phyloP scores from a whole-genome alignment of 108 stramenopile species.

The Nannochloropsis gaditana region DNA sequence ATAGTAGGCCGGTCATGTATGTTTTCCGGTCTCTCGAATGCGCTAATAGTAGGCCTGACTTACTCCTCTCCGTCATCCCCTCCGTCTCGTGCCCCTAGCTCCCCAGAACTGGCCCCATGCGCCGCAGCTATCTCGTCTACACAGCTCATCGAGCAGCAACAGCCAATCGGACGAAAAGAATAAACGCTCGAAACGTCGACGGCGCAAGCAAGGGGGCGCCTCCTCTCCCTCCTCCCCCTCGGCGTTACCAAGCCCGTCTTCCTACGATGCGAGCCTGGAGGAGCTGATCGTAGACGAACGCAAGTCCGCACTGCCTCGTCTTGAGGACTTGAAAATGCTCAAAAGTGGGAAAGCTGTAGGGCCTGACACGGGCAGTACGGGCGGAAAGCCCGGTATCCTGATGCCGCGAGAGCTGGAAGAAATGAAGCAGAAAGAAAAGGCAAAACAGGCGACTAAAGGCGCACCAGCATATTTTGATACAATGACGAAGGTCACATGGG shows the following conservation, averaged over 20 bases:
- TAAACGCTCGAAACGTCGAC: constrained; percentile 7
- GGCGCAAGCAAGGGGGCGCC: not conserved
- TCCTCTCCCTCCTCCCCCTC: constrained; percentile 3
- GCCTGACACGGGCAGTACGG: not conserved
- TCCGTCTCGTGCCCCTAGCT: not conserved
- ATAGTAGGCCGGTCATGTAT: too few relatives aligned
- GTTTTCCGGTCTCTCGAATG: too few relatives aligned
- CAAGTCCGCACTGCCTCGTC: not conserved
- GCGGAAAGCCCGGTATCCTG: constrained; percentile 1
- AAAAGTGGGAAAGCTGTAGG: not conserved
- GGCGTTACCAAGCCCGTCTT: not conserved
- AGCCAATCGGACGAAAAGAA: constrained; percentile 9
- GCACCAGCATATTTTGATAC: not conserved
- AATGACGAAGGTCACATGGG: constrained; percentile 11
- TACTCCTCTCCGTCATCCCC: not conserved
- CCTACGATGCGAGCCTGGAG: not conserved
- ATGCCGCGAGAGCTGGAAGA: constrained; percentile 17
- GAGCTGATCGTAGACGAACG: constrained; percentile 1
- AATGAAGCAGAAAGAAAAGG: constrained; percentile 15
- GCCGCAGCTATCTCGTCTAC: not conserved
- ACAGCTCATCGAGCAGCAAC: not conserved
- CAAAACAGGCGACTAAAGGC: not conserved
- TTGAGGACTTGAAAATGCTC: constrained; percentile 11
- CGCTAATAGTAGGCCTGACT: too few relatives aligned
- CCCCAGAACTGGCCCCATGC: not conserved